Evolutionary conservation across 345 rosid genomes (phyloP), one percentile per base, ranked within the genome.

Genomic region (Eucalyptus sp.): DNA sequence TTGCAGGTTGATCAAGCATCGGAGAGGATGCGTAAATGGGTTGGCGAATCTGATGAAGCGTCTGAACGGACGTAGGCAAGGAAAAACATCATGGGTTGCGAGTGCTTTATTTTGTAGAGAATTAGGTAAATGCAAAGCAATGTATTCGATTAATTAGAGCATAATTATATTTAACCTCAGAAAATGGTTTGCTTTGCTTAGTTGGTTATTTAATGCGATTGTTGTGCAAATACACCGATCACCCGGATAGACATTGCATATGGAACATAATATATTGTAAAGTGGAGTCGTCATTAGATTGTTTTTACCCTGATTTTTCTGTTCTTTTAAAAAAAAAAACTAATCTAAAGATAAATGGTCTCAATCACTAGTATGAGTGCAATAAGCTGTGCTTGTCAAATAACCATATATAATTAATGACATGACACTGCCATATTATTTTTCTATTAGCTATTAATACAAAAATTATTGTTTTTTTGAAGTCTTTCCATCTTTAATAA

Each of bases 1-100:
- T 84, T 86, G 56, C 93, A 96, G 99, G 99, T 97, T 16, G 97
- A 96, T 89, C 93, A 96, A 85, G 95, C 99, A 88, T 93, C 95
- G 2, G 95, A 93, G 92, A 89, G 98, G 88, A 93, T 97, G 98
- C 90, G 90, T 87, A 91, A 88, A 49, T 98, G 96, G 97, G 94
- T 94, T 25, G 94, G 91, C 31, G 87, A n/a, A 18, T 52, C 68
- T 6, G 88, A 51, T 68, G 58, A 76, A 80, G 48, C 81, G 18
- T 27, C 88, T 46, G 56, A 31, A 10, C 25, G 52, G 41, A 87
- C 52, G 5, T 66, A 58, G 68, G 24, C 83, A 88, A 46, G 27
- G 33, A 16, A 5, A 24, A 29, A 51, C 46, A 25, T 29, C 44
- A 50, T 50, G 46, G 81, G 8, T 76, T 20, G 48, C 12, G 27